phyloP scores from a whole-genome alignment of 192 early-diverging fungal species.

The Coemansia sp. region DNA sequence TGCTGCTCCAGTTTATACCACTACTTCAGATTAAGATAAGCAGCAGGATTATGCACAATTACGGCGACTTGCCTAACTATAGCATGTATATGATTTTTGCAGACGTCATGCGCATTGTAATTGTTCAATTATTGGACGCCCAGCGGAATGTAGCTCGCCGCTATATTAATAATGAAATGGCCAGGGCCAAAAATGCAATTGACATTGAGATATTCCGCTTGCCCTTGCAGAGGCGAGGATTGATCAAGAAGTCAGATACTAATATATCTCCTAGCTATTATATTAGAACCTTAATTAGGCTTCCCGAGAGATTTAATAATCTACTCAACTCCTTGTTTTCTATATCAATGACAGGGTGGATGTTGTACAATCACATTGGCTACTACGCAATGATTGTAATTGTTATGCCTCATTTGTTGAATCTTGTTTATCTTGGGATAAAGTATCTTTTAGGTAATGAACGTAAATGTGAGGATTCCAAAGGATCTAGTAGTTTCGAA shows the following conservation, averaged over 20 bases:
- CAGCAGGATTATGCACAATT: constrained; percentile 11
- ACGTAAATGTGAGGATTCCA: no score
- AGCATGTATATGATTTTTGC: constrained; percentile 18
- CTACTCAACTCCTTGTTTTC: background rate
- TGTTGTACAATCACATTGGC: constrained; percentile 20
- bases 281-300: background rate
- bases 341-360: background rate
- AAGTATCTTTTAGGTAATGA: background rate
- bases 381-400: constrained; percentile 21
- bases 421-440: background rate
- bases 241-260: background rate
- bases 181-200: constrained; percentile 5
- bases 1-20: constrained; percentile 1
- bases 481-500: no score
- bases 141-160: background rate
- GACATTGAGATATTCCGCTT: constrained; percentile 29
- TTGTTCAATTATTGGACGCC: background rate
- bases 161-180: background rate
- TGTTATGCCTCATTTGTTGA: background rate
- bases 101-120: background rate
- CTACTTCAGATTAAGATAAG: background rate
- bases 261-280: background rate
- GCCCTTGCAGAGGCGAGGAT: constrained; percentile 7
- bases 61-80: constrained; percentile 7
- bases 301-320: background rate